These are phyloP conservation scores for Allium cepa DNA, from an alignment of 106 monocot species.

Conservation along the genomic window DNA sequence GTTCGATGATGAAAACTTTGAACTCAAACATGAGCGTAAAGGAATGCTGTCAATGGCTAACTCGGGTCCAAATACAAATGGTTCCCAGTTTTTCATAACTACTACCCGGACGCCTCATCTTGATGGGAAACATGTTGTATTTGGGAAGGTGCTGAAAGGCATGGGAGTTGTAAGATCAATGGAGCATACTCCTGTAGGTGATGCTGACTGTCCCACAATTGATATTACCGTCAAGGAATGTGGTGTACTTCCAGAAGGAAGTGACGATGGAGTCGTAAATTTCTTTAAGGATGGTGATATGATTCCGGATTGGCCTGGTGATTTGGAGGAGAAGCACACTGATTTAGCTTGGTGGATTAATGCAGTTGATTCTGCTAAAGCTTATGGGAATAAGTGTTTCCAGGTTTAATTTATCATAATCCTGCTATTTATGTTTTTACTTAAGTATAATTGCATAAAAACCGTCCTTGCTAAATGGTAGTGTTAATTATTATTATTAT, in stretches of 20 bases:
- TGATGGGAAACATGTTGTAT: constrained; percentile 90
- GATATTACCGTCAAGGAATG: constrained; percentile 68
- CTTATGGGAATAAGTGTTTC: constrained; percentile 39
- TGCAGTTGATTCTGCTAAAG: constrained; percentile 30
- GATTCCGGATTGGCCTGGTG: constrained; percentile 65
- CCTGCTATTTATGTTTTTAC: background rate
- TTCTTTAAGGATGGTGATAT: constrained; percentile 84
- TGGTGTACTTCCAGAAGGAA: constrained; percentile 65
- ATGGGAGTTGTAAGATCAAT: constrained; percentile 83
- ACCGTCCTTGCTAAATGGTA: no score
- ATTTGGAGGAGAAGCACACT: constrained; percentile 38
- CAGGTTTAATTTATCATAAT: constrained; percentile 12
- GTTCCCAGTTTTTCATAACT: constrained; percentile 86
- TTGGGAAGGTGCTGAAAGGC: constrained; percentile 76
- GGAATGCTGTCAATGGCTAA: constrained; percentile 96
- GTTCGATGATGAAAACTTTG: constrained; percentile 84
- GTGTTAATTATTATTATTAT: no score
- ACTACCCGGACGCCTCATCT: constrained; percentile 77
- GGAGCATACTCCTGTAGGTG: constrained; percentile 56
- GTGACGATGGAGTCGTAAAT: constrained; percentile 56
- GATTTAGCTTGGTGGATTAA: constrained; percentile 52
- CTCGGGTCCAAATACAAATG: constrained; percentile 67
- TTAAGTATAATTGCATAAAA: no score
- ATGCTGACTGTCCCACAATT: constrained; percentile 48
- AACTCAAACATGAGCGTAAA: constrained; percentile 77